These are phyloP conservation scores for Vigna radiata DNA, from an alignment of 306 rosid species.

Conservation along the genomic window DNA sequence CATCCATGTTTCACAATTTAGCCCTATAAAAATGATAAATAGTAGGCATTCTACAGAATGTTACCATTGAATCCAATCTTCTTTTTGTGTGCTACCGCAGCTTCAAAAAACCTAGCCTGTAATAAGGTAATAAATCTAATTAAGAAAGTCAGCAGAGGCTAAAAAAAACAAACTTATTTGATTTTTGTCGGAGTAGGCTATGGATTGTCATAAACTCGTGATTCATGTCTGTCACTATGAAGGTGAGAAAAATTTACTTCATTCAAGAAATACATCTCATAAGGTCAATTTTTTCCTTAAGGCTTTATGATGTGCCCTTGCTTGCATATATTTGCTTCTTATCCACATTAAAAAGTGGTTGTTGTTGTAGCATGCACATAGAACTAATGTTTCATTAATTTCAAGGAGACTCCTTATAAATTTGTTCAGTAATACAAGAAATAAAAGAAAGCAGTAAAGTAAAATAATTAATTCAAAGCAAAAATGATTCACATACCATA, in stretches of 20 bases:
- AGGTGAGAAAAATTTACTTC: not conserved
- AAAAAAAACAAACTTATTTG: slow-evolving; percentile 11
- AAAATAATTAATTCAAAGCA: not conserved
- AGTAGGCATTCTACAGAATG: slow-evolving; percentile 18
- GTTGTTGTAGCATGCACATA: slow-evolving; percentile 22
- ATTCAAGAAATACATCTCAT: slow-evolving; percentile 14
- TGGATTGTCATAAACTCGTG: not conserved
- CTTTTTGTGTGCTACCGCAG: slow-evolving; percentile 86
- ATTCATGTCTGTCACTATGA: not conserved
- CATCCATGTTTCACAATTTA: slow-evolving; percentile 12
- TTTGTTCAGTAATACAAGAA: slow-evolving; percentile 5
- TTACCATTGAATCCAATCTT: slow-evolving; percentile 96
- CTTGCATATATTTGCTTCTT: not conserved
- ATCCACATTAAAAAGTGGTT: slow-evolving; percentile 21
- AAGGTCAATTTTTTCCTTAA: not conserved
- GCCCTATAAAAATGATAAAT: slow-evolving; percentile 14
- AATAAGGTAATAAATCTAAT: slow-evolving; percentile 35
- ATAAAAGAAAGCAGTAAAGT: slow-evolving; percentile 1
- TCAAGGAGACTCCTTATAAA: slow-evolving; percentile 28
- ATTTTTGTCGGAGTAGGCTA: slow-evolving; percentile 3
- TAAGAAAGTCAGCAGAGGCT: slow-evolving; percentile 10
- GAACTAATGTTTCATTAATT: slow-evolving; percentile 18
- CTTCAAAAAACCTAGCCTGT: slow-evolving; percentile 90
- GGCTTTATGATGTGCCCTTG: not conserved
- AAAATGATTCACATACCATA: slow-evolving; percentile 58